A percentile compares a stretch with the other conserved stretches of the same genome.
Evolutionary conservation across 2,329 filamentous ascomycete genomes (phyloP).

Genomic region (Bipolaris gigantea): DNA sequence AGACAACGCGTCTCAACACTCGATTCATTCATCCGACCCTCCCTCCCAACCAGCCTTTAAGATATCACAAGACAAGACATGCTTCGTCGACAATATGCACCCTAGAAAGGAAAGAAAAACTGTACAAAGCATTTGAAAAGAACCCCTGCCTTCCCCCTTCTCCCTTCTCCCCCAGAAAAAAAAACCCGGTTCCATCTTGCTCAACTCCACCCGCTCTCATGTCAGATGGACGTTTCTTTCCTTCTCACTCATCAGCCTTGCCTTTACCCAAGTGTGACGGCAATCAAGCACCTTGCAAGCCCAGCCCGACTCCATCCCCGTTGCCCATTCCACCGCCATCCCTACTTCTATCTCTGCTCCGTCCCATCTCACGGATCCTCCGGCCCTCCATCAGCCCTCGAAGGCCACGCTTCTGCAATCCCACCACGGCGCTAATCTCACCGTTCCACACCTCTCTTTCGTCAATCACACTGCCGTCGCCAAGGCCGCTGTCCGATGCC

Average conservation of each 20-base stretch:
- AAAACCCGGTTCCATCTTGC: not conserved
- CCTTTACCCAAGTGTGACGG: too few species aligned
- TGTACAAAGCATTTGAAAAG: not conserved
- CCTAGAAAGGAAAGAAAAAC: not conserved
- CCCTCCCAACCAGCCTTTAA: not conserved
- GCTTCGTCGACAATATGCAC: not conserved
- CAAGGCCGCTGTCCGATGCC: constrained; percentile 39
- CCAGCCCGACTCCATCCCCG: constrained; percentile 34
- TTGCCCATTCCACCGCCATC: constrained; percentile 30
- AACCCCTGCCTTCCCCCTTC: too few species aligned
- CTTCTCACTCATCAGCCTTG: too few species aligned
- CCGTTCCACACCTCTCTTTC: constrained; percentile 74
- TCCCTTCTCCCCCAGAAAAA: too few species aligned
- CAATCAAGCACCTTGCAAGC: constrained; percentile 28
- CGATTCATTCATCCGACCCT: not conserved
- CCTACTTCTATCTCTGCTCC: constrained; percentile 40
- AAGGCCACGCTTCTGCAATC: constrained; percentile 89
- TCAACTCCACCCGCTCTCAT: constrained; percentile 16
- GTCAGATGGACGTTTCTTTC: too few species aligned
- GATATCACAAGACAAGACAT: not conserved
- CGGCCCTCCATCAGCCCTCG: constrained; percentile 93
- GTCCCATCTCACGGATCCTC: constrained; percentile 73
- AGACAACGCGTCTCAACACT: not conserved
- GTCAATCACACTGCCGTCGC: constrained; percentile 39
- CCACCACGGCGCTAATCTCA: constrained; percentile 86